These are phyloP conservation scores for Fusarium decemcellulare DNA, from an alignment of 2,329 filamentous ascomycete genomes.

Conservation along the genomic window DNA sequence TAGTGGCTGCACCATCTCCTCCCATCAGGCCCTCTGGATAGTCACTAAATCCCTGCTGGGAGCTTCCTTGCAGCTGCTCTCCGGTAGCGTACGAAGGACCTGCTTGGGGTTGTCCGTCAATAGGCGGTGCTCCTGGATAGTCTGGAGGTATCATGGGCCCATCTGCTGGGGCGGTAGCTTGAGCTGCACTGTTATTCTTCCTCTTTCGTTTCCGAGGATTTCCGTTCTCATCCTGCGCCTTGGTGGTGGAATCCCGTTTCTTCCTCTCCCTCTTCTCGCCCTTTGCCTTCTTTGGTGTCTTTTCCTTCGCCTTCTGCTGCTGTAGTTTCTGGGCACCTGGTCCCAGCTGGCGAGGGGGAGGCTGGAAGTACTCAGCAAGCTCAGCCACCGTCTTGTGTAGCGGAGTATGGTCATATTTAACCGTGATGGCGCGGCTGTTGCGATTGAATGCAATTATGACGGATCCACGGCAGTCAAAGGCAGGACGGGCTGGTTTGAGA, in stretches of 20 bases:
- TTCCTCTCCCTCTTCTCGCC: conserved; percentile 45
- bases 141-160: conserved; percentile 31
- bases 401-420: conserved; percentile 70
- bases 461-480: conserved; percentile 71
- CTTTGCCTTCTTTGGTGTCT: conserved; percentile 48
- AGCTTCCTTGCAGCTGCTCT: conserved; percentile 9
- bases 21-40: conserved; percentile 37
- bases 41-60: conserved; percentile 21
- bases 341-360: conserved; percentile 55
- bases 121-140: conserved; percentile 16
- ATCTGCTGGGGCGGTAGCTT: conserved; percentile 25
- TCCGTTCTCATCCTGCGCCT: conserved; percentile 44
- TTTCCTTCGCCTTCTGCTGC: conserved; percentile 41
- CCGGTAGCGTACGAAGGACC: conserved; percentile 20
- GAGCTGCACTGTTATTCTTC: conserved; percentile 41
- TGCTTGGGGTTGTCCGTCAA: conserved; percentile 21
- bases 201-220: conserved; percentile 48
- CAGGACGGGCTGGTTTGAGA: conserved; percentile 62
- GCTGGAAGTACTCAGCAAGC: conserved; percentile 62
- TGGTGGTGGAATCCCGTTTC: conserved; percentile 35
- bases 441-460: conserved; percentile 66
- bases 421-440: conserved; percentile 60
- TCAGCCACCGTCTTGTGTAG: conserved; percentile 70
- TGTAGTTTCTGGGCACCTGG: conserved; percentile 45
- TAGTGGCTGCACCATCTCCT: conserved; percentile 11